These are phyloP conservation scores for Phyllosticta capitalensis DNA, from an alignment of 2,329 filamentous ascomycete genomes.

Conservation along the genomic window DNA sequence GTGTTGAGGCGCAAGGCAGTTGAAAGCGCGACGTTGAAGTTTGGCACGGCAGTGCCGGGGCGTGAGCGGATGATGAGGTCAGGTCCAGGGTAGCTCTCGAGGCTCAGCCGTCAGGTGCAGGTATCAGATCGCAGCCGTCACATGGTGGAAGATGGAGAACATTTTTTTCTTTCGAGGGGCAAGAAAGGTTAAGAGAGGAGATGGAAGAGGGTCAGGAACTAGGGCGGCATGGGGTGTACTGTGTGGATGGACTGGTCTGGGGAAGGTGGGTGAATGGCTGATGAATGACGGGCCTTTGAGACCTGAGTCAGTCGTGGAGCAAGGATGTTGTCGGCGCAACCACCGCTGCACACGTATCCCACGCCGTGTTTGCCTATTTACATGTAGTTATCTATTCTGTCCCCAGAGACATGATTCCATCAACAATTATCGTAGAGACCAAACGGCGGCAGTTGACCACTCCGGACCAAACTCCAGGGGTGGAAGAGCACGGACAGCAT, in stretches of 20 bases:
- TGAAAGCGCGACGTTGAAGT: background rate
- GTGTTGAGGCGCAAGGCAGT: background rate
- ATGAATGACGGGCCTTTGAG: background rate
- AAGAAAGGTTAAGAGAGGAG: background rate
- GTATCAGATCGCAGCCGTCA: background rate
- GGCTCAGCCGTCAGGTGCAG: background rate
- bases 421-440: background rate
- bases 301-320: background rate
- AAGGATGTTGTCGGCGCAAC: background rate
- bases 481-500: background rate
- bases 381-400: background rate
- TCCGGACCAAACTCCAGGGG: background rate
- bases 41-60: background rate
- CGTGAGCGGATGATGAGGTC: background rate
- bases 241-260: background rate
- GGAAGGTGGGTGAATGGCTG: background rate
- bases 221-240: background rate
- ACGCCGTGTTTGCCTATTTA: background rate
- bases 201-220: background rate
- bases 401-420: background rate
- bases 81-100: background rate
- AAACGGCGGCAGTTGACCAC: background rate
- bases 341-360: background rate
- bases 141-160: background rate
- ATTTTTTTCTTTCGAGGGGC: background rate